A percentile compares a stretch with the other conserved stretches of the same genome.
Evolutionary conservation across 495 filamentous ascomycete genomes (phyloP).

Genomic region (Podospora comata): DNA sequence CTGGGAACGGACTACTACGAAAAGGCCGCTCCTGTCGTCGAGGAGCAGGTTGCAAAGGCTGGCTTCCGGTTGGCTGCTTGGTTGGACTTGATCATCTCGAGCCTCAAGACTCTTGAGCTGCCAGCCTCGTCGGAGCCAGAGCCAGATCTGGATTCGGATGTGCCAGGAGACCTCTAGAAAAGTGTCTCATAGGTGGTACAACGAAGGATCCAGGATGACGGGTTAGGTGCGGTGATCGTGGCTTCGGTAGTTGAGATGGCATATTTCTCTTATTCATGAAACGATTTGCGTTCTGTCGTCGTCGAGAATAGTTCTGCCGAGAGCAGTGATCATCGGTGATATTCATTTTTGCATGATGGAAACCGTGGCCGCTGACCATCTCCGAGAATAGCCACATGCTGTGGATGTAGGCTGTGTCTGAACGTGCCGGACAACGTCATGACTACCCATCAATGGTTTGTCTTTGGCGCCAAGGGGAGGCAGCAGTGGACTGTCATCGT

Average conservation of each 20-base stretch:
- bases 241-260: constrained; percentile 15
- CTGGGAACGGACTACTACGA: constrained; percentile 62
- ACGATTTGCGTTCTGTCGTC: background rate
- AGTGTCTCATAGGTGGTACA: background rate
- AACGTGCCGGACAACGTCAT: background rate
- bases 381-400: constrained; percentile 5
- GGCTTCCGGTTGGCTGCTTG: constrained; percentile 65
- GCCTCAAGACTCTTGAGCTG: constrained; percentile 13
- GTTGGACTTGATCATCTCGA: constrained; percentile 55
- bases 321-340: constrained; percentile 7
- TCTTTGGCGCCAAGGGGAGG: background rate
- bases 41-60: constrained; percentile 71
- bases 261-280: constrained; percentile 2
- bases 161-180: constrained; percentile 2
- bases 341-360: background rate
- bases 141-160: background rate
- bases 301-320: background rate
- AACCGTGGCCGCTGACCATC: background rate
- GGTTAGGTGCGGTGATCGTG: constrained; percentile 4
- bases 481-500: background rate
- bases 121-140: constrained; percentile 5
- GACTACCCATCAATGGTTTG: background rate
- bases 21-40: constrained; percentile 58
- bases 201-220: constrained; percentile 4
- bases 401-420: constrained; percentile 13